Conservation (phyloP, 2,329 filamentous ascomycete genomes). For the Colletotrichum musicola region DNA sequence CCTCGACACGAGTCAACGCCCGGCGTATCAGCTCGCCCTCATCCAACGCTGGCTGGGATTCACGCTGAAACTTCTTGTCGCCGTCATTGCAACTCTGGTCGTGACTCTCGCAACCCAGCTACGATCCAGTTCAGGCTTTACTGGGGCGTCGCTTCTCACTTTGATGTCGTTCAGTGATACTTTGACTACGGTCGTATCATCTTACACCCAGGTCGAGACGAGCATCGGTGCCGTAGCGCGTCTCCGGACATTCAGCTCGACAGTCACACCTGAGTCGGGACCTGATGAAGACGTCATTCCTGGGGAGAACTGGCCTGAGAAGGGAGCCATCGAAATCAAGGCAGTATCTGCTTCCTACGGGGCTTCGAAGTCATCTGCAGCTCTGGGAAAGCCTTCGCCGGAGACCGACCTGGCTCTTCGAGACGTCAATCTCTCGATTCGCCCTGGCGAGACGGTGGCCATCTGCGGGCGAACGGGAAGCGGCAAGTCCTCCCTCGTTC, state of each 20-base stretch:
- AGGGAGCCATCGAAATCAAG: slow-evolving; percentile 46
- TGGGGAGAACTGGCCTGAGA: slow-evolving; percentile 46
- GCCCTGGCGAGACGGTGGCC: slow-evolving; percentile 49
- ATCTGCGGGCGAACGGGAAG: slow-evolving; percentile 55
- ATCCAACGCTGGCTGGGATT: slow-evolving; percentile 59
- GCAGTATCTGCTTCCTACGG: slow-evolving; percentile 50
- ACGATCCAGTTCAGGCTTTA: slow-evolving; percentile 50
- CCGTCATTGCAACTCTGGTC: slow-evolving; percentile 59
- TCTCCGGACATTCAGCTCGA: slow-evolving; percentile 45
- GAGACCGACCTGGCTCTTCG: slow-evolving; percentile 42
- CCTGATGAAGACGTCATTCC: slow-evolving; percentile 37
- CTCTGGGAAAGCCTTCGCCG: slow-evolving; percentile 3
- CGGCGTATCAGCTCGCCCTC: slow-evolving; percentile 68
- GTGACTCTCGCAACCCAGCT: slow-evolving; percentile 62
- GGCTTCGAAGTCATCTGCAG: neutral
- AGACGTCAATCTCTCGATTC: slow-evolving; percentile 46
- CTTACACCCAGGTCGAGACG: slow-evolving; percentile 49
- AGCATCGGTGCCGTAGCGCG: slow-evolving; percentile 44
- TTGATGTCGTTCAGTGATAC: slow-evolving; percentile 51
- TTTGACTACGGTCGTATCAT: slow-evolving; percentile 46
- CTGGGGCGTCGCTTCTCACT: slow-evolving; percentile 53
- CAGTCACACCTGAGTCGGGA: slow-evolving; percentile 41
- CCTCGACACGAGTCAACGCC: slow-evolving; percentile 67
- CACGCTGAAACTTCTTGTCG: neutral
- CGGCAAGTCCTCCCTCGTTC: slow-evolving; percentile 59